Conservation (phyloP, 169 alveolate genomes). For the Plasmodium gonderi region DNA sequence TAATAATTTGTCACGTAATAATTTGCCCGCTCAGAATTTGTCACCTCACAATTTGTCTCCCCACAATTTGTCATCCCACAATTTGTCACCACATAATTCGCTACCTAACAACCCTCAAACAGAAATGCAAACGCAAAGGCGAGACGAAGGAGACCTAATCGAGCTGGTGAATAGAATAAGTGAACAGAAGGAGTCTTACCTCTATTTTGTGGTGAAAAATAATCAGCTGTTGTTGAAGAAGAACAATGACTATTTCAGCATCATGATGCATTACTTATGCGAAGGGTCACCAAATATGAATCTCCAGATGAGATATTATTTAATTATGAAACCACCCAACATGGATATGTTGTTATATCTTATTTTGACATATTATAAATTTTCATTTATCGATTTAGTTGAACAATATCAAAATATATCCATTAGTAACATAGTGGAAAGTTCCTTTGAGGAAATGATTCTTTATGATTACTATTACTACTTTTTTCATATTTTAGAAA, state of each 20-base stretch:
- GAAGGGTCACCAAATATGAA: constrained; percentile 1
- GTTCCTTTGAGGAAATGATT: constrained; percentile 59
- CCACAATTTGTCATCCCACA: no score
- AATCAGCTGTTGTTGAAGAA: constrained; percentile 23
- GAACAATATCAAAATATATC: constrained; percentile 55
- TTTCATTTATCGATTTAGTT: constrained; percentile 27
- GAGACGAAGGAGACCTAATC: neutral
- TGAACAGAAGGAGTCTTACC: constrained; percentile 65
- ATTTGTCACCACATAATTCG: neutral
- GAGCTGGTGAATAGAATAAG: constrained; percentile 14
- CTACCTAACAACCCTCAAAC: neutral
- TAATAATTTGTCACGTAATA: no score
- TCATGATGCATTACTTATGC: constrained; percentile 70
- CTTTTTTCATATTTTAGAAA: constrained; percentile 38
- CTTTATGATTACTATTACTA: constrained; percentile 57
- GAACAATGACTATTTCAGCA: constrained; percentile 69
- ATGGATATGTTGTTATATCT: constrained; percentile 56
- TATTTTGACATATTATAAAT: constrained; percentile 55
- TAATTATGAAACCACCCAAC: constrained; percentile 49
- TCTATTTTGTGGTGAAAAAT: constrained; percentile 47
- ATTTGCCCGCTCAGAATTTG: no score
- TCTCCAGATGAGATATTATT: constrained; percentile 22
- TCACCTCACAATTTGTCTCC: no score
- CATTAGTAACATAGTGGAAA: constrained; percentile 33
- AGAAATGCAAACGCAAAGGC: neutral